These are phyloP conservation scores for Sideroxylon spinosum DNA, from an alignment of 179 eudicot genomes.

Conservation along the genomic window DNA sequence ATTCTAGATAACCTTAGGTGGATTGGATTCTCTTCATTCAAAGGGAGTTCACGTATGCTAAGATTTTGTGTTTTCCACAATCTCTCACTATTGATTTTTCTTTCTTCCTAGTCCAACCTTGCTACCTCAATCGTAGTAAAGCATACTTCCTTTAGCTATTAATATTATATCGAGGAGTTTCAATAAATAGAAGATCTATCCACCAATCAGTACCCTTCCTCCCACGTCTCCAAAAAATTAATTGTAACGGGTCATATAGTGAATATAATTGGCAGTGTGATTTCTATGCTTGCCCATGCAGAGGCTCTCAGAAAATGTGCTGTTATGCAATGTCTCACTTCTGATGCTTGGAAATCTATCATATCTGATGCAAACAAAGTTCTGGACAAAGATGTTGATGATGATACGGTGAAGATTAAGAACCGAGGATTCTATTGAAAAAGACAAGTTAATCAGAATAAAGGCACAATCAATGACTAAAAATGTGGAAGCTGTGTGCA, in stretches of 20 bases:
- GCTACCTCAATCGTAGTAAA: too few species aligned
- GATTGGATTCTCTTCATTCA: slow-evolving; percentile 93
- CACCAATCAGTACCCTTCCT: too few species aligned
- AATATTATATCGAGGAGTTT: too few species aligned
- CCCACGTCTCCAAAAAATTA: not conserved
- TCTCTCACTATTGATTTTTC: not conserved
- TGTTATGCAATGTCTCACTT: slow-evolving; percentile 81
- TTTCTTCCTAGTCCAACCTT: too few species aligned
- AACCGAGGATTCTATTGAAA: slow-evolving; percentile 89
- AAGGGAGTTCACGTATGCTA: slow-evolving; percentile 95
- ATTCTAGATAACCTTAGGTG: slow-evolving; percentile 70
- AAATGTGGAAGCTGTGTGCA: slow-evolving; percentile 70
- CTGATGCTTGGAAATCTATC: slow-evolving; percentile 79
- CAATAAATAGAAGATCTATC: too few species aligned
- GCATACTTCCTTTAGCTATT: too few species aligned
- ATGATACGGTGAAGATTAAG: slow-evolving; percentile 52
- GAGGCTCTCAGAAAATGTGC: slow-evolving; percentile 92
- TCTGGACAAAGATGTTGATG: slow-evolving; percentile 44
- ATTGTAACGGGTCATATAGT: not conserved
- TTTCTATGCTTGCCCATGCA: slow-evolving; percentile 27
- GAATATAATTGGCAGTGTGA: not conserved
- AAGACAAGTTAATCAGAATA: slow-evolving; percentile 68
- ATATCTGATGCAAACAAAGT: slow-evolving; percentile 62
- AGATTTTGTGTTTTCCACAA: not conserved
- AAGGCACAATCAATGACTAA: slow-evolving; percentile 66